These are phyloP conservation scores for Leucoagaricus sp. DNA, from an alignment of 1,284 basidiomycete genomes.

Conservation along the genomic window DNA sequence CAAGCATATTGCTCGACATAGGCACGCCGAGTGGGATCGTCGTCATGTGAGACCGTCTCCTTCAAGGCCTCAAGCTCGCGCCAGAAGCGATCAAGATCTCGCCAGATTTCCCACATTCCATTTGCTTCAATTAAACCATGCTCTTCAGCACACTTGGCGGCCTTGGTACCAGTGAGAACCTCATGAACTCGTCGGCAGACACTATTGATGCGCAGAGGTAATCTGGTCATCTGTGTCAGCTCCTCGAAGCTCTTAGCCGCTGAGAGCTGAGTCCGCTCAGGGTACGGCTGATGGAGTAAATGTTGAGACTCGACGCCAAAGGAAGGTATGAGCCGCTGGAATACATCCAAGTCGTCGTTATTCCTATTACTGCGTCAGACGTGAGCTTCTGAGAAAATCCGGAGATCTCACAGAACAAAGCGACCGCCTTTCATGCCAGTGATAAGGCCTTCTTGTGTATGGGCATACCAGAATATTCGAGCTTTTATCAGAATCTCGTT, in stretches of 20 bases:
- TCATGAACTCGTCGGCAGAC: constrained; percentile 77
- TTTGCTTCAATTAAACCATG: constrained; percentile 56
- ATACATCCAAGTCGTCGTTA: constrained; percentile 55
- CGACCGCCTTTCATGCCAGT: constrained; percentile 80
- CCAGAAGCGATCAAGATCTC: constrained; percentile 78
- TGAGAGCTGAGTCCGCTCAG: constrained; percentile 3
- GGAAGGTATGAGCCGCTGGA: constrained; percentile 64
- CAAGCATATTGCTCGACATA: constrained; percentile 66
- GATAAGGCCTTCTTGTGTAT: constrained; percentile 79
- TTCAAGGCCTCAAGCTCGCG: constrained; percentile 75
- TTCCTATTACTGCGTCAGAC: constrained; percentile 2
- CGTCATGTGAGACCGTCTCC: constrained; percentile 35
- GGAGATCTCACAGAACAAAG: constrained; percentile 61
- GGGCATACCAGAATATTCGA: constrained; percentile 84
- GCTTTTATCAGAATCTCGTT: constrained; percentile 64
- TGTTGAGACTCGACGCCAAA: not conserved
- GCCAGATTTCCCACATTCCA: constrained; percentile 74
- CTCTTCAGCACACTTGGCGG: constrained; percentile 55
- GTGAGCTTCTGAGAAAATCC: not conserved
- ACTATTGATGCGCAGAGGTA: constrained; percentile 69
- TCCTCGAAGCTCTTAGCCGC: constrained; percentile 4
- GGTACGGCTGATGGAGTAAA: constrained; percentile 3
- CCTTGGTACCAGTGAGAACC: constrained; percentile 73
- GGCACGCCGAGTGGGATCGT: constrained; percentile 39
- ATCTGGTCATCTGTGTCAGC: constrained; percentile 9